Evolutionary conservation across 495 filamentous ascomycete genomes (phyloP), one percentile per base, ranked within the genome.

Genomic region (Talaromyces ruber): DNA sequence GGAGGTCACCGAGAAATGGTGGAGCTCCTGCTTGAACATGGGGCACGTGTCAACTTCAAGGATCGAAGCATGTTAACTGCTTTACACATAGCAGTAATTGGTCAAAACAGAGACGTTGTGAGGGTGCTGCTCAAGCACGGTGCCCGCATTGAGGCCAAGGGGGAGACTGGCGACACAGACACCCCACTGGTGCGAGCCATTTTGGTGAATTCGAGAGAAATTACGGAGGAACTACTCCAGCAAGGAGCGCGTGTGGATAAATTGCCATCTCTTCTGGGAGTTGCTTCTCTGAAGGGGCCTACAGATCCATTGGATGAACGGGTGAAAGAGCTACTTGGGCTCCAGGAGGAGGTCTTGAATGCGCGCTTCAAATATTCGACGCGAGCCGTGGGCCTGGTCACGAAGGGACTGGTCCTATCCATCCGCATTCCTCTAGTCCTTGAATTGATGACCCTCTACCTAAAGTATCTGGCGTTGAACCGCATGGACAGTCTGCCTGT

Each of bases 401-500:
- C 66, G 63, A 69, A 69, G 43, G 52, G 18, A 6, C 59, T 69
- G 28, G 29, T 26, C 56, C 61, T 68, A 62, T 66, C 67, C 59
- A 25, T 69, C 58, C 63, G 59, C 53, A 62, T 69, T 60, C 65
- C 67, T 11, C 37, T 64, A 16, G 18, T 69, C 58, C 63, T 69
- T 25, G 9, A 64, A 62, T 64, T 69, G 65, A 52, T 69, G 29
- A 28, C 65, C 6, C 59, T 64, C 4, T 71, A 71, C 61, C 67
- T 71, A 16, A 71, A 71, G 37, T 65, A 52, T 62, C 8, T 67
- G 30, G 24, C 59, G n/a, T 28, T 71, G 16, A 26, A 66, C 51
- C 69, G 70, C 64, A 67, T 63, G 67, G 69, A 70, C 30, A 55
- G 43, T 60, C n/a, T 71, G 61, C 61, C 63, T 64, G 70, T 71